phyloP scores from a whole-genome alignment of 73 alveolate species.

The Tetrahymena elliotti region DNA sequence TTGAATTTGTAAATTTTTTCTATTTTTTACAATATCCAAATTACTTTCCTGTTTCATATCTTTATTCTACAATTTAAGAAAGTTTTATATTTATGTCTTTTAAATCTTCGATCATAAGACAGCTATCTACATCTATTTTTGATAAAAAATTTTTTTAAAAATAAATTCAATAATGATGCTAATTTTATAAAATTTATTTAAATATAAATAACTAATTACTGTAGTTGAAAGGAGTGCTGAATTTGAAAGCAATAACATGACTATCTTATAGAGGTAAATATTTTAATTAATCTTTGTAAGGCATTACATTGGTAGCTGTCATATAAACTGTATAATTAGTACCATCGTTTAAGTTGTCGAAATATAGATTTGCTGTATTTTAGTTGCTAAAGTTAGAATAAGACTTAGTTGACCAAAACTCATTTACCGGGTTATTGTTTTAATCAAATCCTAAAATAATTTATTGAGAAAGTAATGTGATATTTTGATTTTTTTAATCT shows the following conservation, averaged over 20 bases:
- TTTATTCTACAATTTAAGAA: neutral
- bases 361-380: neutral
- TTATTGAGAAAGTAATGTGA: neutral
- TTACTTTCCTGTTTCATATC: neutral
- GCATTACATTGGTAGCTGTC: neutral
- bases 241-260: neutral
- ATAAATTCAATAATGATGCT: neutral
- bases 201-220: neutral
- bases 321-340: neutral
- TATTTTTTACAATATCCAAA: neutral
- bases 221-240: neutral
- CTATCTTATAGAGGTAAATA: neutral
- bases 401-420: neutral
- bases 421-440: neutral
- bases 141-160: too few species aligned
- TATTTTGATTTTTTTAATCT: neutral
- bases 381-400: neutral
- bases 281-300: neutral
- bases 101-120: neutral
- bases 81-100: neutral
- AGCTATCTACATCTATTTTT: neutral
- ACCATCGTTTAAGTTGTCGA: neutral
- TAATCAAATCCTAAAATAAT: neutral
- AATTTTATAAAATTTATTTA: neutral
- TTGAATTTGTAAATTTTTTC: neutral